These are phyloP conservation scores for Aspergillus awamori DNA, from an alignment of 2,329 filamentous ascomycete genomes.

Conservation along the genomic window DNA sequence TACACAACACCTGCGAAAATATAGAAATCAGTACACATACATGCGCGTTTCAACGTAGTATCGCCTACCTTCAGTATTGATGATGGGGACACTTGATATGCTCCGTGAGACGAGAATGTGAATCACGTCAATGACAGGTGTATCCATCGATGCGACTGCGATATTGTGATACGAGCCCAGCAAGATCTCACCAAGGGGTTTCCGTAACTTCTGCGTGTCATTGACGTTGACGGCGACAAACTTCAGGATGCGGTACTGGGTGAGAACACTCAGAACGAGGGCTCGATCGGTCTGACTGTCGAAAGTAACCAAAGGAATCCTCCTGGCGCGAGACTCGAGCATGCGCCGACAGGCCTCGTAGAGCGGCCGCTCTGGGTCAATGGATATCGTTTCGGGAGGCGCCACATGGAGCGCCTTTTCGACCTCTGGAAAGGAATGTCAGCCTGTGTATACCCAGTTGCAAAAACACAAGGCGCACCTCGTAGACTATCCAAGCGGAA, in stretches of 20 bases:
- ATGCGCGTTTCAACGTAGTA: background rate
- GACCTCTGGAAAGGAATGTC: slow-evolving; percentile 66
- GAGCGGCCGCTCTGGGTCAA: slow-evolving; percentile 83
- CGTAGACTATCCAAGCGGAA: slow-evolving; percentile 89
- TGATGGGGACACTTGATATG: slow-evolving; percentile 91
- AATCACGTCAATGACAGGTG: slow-evolving; percentile 90
- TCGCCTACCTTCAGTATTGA: slow-evolving; percentile 69
- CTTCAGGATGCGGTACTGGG: slow-evolving; percentile 97
- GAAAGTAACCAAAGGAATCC: slow-evolving; percentile 89
- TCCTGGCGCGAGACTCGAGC: slow-evolving; percentile 87
- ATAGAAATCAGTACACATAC: background rate
- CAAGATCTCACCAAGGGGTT: slow-evolving; percentile 79
- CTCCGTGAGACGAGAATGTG: slow-evolving; percentile 89
- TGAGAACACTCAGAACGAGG: slow-evolving; percentile 95
- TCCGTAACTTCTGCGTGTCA: slow-evolving; percentile 85
- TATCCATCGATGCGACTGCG: slow-evolving; percentile 83
- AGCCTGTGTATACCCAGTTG: background rate
- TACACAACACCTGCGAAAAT: slow-evolving; percentile 64
- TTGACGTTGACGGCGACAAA: slow-evolving; percentile 96
- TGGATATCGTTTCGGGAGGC: slow-evolving; percentile 93
- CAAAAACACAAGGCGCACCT: slow-evolving; percentile 58
- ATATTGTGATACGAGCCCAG: slow-evolving; percentile 83
- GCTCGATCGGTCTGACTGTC: slow-evolving; percentile 92
- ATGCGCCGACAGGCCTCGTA: slow-evolving; percentile 96
- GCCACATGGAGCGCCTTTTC: slow-evolving; percentile 90